phyloP scores from a whole-genome alignment of 2,329 filamentous ascomycete species.

The Ophiocordyceps australis region DNA sequence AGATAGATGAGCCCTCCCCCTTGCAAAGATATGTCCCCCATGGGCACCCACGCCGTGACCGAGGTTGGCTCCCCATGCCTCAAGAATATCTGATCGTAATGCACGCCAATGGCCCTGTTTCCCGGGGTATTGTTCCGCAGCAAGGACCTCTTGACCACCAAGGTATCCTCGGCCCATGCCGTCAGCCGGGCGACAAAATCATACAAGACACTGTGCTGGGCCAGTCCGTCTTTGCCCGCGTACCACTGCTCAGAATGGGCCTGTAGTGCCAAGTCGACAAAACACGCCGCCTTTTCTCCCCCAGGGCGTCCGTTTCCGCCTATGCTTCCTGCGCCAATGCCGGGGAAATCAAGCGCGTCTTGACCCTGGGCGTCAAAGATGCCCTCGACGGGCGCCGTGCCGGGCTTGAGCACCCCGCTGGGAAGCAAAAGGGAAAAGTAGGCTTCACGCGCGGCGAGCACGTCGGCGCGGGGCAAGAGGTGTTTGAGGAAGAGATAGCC shows the following conservation, averaged over 20 bases:
- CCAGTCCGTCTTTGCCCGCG: slow-evolving; percentile 4
- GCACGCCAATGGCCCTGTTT: slow-evolving; percentile 38
- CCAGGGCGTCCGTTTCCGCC: slow-evolving; percentile 25
- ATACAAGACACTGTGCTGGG: slow-evolving; percentile 28
- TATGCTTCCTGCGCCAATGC: slow-evolving; percentile 29
- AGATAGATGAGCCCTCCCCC: slow-evolving; percentile 25
- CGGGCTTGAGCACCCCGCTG: slow-evolving; percentile 36
- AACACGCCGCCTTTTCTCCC: slow-evolving; percentile 6
- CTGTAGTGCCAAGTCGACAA: slow-evolving; percentile 23
- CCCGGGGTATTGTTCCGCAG: slow-evolving; percentile 37
- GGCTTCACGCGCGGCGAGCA: slow-evolving; percentile 27
- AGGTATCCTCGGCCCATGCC: slow-evolving; percentile 30
- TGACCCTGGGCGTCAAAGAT: slow-evolving; percentile 27
- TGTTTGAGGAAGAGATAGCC: slow-evolving; percentile 38
- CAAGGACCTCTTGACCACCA: slow-evolving; percentile 22
- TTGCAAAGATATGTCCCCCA: slow-evolving; percentile 30
- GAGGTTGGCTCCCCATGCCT: slow-evolving; percentile 33
- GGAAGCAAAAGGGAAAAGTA: slow-evolving; percentile 36
- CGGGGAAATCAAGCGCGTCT: slow-evolving; percentile 7
- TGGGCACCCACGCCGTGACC: slow-evolving; percentile 38
- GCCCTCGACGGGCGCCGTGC: slow-evolving; percentile 29
- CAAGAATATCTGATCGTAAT: slow-evolving; percentile 42
- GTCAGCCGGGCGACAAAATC: slow-evolving; percentile 31
- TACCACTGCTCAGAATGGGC: slow-evolving; percentile 34
- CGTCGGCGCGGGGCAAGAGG: slow-evolving; percentile 30